These are phyloP conservation scores for Phytophthora constricta DNA, from an alignment of 352 stramenopile species.

Conservation along the genomic window DNA sequence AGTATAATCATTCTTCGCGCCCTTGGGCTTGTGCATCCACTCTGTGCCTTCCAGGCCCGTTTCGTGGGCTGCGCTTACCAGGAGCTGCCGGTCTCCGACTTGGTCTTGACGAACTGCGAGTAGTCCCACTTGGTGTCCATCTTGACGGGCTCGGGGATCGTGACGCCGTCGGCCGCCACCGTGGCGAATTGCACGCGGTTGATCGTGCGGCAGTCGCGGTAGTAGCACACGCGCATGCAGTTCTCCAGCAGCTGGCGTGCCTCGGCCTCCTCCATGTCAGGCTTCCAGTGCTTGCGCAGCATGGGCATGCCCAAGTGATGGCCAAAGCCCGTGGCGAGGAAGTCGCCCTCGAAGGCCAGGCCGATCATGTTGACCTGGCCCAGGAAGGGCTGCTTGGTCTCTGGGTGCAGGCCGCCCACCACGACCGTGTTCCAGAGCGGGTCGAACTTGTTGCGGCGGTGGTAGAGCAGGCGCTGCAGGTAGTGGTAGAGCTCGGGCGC, in stretches of 20 bases:
- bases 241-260: constrained; percentile 95
- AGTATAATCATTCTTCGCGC: neutral
- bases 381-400: constrained; percentile 93
- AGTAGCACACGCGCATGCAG: constrained; percentile 98
- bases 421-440: constrained; percentile 99
- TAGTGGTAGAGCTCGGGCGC: constrained; percentile 97
- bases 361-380: constrained; percentile 98
- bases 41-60: neutral
- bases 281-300: constrained; percentile 94
- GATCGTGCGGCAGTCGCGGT: constrained; percentile 98
- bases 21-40: too few species aligned
- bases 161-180: constrained; percentile 87
- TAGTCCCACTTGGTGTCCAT: constrained; percentile 96
- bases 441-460: constrained; percentile 99
- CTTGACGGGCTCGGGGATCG: constrained; percentile 95
- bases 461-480: constrained; percentile 98
- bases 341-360: constrained; percentile 97
- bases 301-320: constrained; percentile 97
- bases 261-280: constrained; percentile 94
- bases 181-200: constrained; percentile 98
- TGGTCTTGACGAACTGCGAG: constrained; percentile 86
- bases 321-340: constrained; percentile 98
- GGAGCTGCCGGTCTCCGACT: constrained; percentile 89
- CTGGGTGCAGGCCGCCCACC: constrained; percentile 93
- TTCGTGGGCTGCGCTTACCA: constrained; percentile 61